Percentiles rank a stretch among this genome's conserved stretches.
phyloP scores from a whole-genome alignment of 2,329 filamentous ascomycete genomes.

The Parastagonospora avenae region DNA sequence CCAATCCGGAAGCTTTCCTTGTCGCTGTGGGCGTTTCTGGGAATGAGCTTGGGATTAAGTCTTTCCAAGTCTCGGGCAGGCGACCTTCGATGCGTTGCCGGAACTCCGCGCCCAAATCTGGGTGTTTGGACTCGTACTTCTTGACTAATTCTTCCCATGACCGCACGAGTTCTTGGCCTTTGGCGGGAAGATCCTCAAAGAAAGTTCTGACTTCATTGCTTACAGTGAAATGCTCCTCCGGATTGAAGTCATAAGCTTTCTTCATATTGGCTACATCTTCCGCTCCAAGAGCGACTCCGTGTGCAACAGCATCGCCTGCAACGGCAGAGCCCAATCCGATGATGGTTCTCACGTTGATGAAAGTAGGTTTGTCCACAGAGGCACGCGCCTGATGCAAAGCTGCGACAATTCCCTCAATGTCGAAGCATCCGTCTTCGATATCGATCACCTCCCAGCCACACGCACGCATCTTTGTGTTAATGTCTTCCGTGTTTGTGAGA shows the following conservation, averaged over 20 bases:
- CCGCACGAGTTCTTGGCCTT: constrained; percentile 54
- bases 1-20: constrained; percentile 57
- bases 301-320: constrained; percentile 58
- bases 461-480: constrained; percentile 63
- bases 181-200: constrained; percentile 55
- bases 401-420: constrained; percentile 55
- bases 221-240: constrained; percentile 55
- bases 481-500: constrained; percentile 60
- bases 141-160: constrained; percentile 57
- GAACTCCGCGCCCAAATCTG: constrained; percentile 59
- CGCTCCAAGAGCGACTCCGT: constrained; percentile 62
- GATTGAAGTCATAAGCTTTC: constrained; percentile 55
- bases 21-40: constrained; percentile 56
- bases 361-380: constrained; percentile 58
- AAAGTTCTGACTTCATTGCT: constrained; percentile 56
- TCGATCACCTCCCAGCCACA: constrained; percentile 63
- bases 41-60: constrained; percentile 57
- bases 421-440: constrained; percentile 58
- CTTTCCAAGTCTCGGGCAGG: constrained; percentile 55
- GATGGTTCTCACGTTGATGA: constrained; percentile 64
- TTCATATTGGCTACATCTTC: constrained; percentile 63
- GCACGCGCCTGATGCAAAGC: constrained; percentile 54
- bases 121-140: constrained; percentile 53
- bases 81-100: constrained; percentile 55
- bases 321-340: constrained; percentile 59